These are phyloP conservation scores for Myxozyma kluyveri DNA, from an alignment of 805 yeast species.

Conservation along the genomic window DNA sequence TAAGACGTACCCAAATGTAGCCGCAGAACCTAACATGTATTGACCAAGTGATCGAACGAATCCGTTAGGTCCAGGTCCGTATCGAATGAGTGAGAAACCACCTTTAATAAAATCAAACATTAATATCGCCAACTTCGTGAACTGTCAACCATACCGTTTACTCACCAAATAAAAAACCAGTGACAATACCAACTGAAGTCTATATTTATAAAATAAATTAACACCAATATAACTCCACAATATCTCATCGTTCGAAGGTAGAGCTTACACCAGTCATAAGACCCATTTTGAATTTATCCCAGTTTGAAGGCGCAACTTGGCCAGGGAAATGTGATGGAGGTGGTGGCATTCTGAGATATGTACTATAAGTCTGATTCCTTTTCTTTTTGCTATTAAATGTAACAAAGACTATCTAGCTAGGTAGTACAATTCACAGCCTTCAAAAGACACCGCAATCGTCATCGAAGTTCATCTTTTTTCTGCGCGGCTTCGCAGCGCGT, in stretches of 20 bases:
- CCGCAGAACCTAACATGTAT: conserved; percentile 94
- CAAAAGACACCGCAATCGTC: no score
- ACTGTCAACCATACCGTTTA: not conserved
- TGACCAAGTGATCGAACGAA: conserved; percentile 95
- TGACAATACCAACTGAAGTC: conserved; percentile 85
- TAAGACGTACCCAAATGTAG: conserved; percentile 69
- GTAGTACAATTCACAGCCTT: no score
- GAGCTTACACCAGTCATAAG: conserved; percentile 81
- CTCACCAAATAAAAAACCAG: conserved; percentile 85
- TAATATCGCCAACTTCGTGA: not conserved
- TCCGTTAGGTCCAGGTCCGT: conserved; percentile 98
- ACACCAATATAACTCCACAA: not conserved
- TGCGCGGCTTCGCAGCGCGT: no score
- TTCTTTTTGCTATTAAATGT: no score
- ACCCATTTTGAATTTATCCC: conserved; percentile 98
- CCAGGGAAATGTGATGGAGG: conserved; percentile 34
- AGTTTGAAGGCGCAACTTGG: conserved; percentile 62
- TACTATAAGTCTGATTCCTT: no score
- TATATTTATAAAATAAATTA: conserved; percentile 18
- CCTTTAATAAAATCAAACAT: conserved; percentile 23
- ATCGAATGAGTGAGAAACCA: conserved; percentile 81
- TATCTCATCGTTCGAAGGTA: not conserved
- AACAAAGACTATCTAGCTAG: no score
- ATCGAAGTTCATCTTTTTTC: no score
- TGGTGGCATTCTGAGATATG: conserved; percentile 31